Evolutionary conservation across 2,329 filamentous ascomycete genomes (phyloP), one percentile per base, ranked within the genome.

Genomic region (Calonectria crousiana): DNA sequence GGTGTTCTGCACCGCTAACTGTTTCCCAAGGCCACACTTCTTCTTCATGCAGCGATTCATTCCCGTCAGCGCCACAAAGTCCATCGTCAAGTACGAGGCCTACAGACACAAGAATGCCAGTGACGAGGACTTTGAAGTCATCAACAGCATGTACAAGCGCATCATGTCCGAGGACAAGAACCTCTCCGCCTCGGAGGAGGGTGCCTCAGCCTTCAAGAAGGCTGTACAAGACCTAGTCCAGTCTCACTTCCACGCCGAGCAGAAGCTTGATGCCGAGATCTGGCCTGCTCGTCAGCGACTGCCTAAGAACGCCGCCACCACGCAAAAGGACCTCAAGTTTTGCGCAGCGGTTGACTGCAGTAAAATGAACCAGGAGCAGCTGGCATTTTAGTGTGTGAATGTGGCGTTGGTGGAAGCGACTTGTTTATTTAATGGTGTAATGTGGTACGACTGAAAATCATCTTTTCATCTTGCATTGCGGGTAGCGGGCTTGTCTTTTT

Each of bases 131-230:
- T 93, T 93, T 80, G 83, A 87, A 18, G 82, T 86, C 67, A 90
- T 93, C 82, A 88, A 87, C 81, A 83, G 89, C 58, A 90, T 93
- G 78, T 93, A 92, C 85, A 91, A 90, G 83, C 89, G 89, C 49
- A 88, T 93, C 82, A 90, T 93, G 89, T 86, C 87, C 1, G 92
- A 93, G 82, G 92, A 93, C 84, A 93, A 93, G 79, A 86, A 88
- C 11, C 88, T 93, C 32, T 93, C 91, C 84, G 85, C 88, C 77
- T 87, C 89, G 82, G 92, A 93, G 81, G 89, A 91, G 81, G 89
- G 90, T 0, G 89, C 90, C 0, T 83, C 92, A 0, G 90, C 87
- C 82, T 91, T 91, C 86, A 90, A 91, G 84, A 86, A 86, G 56
- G 82, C 83, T 4, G 86, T 89, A 41, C 88, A 90, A 4, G 86